Evolutionary conservation across 2,329 filamentous ascomycete species (phyloP), one percentile per base, ranked within the genome.

Genomic region (Claviceps digitariae): DNA sequence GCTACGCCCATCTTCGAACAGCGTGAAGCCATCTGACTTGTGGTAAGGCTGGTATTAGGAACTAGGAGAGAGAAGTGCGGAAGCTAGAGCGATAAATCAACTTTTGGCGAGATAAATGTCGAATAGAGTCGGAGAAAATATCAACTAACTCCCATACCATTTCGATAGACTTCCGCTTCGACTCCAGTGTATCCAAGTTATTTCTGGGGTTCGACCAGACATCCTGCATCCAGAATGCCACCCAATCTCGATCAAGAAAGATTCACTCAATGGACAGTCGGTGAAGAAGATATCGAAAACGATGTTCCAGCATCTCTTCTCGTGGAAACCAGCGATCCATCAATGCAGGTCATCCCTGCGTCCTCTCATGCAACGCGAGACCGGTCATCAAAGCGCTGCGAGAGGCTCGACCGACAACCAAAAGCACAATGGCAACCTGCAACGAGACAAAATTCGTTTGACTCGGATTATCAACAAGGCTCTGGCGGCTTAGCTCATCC

Each of bases 221-320:
- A 56, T 20, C 40, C 53, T 34, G 59, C 57, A 52, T 57, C 17
- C 12, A 25, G 8, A 29, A 51, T 49, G 41, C 20, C 34, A 7
- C 48, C 25, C 7, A 51, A 51, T 44, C 21, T 38, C 8, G 21
- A 29, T 21, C 13, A 48, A 54, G 43, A 40, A 46, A 25, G 34
- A 3, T 5, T 49, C 51, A 20, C 50, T 13, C 21, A 34, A 53
- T 67, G 64, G 67, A 54, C 60, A 34, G 51, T 56, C 5, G 61
- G 72, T 17, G 76, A 80, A 31, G 74, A 79, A 3, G 74, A 78
- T 31, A 68, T 63, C 5, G 75, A 78, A 53, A 81, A 83, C 52
- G 81, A 84, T 60, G 81, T 84, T 0, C 82, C 82, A 0, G 77
- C 75, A 20, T 85, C 82, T 3, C 68, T 85, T 20, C 64, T 85